These are phyloP conservation scores for Hypoxylon sp. DNA, from an alignment of 2,329 filamentous ascomycete genomes.

Conservation along the genomic window DNA sequence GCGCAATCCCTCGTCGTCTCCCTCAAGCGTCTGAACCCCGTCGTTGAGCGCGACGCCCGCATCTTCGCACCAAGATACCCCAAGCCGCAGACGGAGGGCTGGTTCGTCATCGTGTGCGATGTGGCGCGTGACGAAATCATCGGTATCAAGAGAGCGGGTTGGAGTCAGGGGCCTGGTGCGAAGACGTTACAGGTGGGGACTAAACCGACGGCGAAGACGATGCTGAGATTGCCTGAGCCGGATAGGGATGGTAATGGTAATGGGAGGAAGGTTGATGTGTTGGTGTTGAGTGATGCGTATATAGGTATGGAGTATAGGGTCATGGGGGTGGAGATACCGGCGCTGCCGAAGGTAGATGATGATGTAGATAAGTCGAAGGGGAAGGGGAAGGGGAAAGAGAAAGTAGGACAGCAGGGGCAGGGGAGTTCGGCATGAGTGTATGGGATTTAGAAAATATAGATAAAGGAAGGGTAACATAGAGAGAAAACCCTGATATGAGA, in stretches of 20 bases:
- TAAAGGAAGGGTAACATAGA: background rate
- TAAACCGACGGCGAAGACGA: constrained; percentile 68
- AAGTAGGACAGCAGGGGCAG: constrained; percentile 3
- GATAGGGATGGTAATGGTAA: constrained; percentile 57
- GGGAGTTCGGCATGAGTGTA: constrained; percentile 30
- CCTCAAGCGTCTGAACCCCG: constrained; percentile 76
- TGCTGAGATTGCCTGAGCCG: constrained; percentile 72
- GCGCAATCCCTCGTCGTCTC: constrained; percentile 74
- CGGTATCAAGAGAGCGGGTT: constrained; percentile 88
- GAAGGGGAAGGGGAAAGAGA: constrained; percentile 18
- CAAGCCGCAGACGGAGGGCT: constrained; percentile 94
- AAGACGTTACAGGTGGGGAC: constrained; percentile 58
- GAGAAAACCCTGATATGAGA: background rate
- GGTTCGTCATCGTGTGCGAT: constrained; percentile 85
- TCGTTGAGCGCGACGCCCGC: constrained; percentile 75
- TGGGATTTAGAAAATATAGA: background rate
- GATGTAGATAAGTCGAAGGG: constrained; percentile 61
- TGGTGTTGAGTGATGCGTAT: constrained; percentile 90
- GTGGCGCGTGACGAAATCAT: constrained; percentile 80
- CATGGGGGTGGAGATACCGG: constrained; percentile 67
- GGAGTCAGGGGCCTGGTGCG: constrained; percentile 61
- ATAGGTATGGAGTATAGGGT: constrained; percentile 76
- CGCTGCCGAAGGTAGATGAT: constrained; percentile 64
- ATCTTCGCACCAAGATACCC: constrained; percentile 92
- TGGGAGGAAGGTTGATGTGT: constrained; percentile 77